phyloP scores from a whole-genome alignment of 768 basidiomycete species.

The Auricularia sp. region DNA sequence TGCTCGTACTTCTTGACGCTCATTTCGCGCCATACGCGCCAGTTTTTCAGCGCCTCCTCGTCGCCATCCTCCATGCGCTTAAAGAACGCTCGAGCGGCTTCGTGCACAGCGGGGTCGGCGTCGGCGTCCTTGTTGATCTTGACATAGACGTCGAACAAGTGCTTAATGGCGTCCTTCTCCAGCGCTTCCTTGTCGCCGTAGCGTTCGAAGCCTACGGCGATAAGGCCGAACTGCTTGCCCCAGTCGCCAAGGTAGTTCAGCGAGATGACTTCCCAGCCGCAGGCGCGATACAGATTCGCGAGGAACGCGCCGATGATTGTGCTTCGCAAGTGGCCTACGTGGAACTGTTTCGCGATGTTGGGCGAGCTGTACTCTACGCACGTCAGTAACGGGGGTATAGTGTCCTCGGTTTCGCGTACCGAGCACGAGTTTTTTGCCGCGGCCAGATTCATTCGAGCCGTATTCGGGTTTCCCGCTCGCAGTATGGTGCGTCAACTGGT shows the following conservation, averaged over 20 bases:
- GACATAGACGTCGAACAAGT: slow-evolving; percentile 90
- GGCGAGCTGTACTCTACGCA: slow-evolving; percentile 80
- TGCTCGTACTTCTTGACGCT: slow-evolving; percentile 83
- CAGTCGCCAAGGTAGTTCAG: slow-evolving; percentile 97
- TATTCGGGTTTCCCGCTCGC: slow-evolving; percentile 57
- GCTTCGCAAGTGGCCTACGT: slow-evolving; percentile 90
- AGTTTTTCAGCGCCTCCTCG: slow-evolving; percentile 70
- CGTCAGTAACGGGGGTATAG: background rate
- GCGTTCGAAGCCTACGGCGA: slow-evolving; percentile 84
- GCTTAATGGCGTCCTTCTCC: slow-evolving; percentile 83
- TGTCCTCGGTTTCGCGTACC: slow-evolving; percentile 7
- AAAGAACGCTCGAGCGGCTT: slow-evolving; percentile 76
- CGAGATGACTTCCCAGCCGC: slow-evolving; percentile 84
- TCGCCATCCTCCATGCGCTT: slow-evolving; percentile 91
- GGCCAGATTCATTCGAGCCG: slow-evolving; percentile 67
- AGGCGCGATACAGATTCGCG: slow-evolving; percentile 79
- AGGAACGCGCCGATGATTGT: slow-evolving; percentile 99
- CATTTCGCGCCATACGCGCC: slow-evolving; percentile 86
- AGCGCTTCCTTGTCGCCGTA: slow-evolving; percentile 82
- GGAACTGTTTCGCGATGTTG: slow-evolving; percentile 97
- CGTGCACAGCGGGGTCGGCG: slow-evolving; percentile 57
- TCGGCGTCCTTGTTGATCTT: slow-evolving; percentile 84
- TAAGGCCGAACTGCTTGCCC: slow-evolving; percentile 93
- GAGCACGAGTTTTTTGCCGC: slow-evolving; percentile 74
- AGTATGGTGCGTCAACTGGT: slow-evolving; percentile 54